Percentiles rank a stretch among this genome's conserved stretches.
These are phyloP conservation scores for Teratosphaeria zuluensis DNA, from an alignment of 2,329 filamentous ascomycete genomes.

Conservation along the genomic window DNA sequence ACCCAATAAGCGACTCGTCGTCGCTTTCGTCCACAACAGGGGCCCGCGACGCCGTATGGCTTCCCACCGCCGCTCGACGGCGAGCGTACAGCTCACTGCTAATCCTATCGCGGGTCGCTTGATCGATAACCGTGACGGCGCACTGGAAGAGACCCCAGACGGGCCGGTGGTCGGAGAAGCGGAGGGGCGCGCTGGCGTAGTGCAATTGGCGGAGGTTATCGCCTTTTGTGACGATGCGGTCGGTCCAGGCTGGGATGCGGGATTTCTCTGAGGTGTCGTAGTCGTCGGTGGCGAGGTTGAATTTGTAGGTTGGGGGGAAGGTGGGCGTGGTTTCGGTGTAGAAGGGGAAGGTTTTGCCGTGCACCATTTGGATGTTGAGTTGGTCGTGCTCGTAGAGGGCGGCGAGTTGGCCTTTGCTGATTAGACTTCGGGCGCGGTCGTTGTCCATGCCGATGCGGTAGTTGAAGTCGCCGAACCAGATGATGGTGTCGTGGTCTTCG, in stretches of 20 bases:
- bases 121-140: constrained; percentile 69
- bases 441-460: constrained; percentile 83
- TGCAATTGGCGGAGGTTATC: constrained; percentile 69
- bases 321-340: constrained; percentile 84
- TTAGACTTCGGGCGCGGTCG: constrained; percentile 65
- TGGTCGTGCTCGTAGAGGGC: constrained; percentile 87
- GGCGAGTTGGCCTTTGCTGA: constrained; percentile 63
- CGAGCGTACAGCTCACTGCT: constrained; percentile 64
- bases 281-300: constrained; percentile 73
- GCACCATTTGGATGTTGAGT: constrained; percentile 93
- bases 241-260: constrained; percentile 93
- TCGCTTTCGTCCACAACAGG: constrained; percentile 57
- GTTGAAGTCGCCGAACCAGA: constrained; percentile 98
- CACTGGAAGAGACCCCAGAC: constrained; percentile 87
- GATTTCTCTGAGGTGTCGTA: constrained; percentile 95
- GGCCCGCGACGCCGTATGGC: constrained; percentile 43
- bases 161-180: constrained; percentile 92
- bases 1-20: constrained; percentile 72
- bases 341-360: constrained; percentile 77
- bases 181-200: constrained; percentile 73
- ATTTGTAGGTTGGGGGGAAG: constrained; percentile 94
- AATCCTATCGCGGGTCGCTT: constrained; percentile 60
- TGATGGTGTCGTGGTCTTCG: constrained; percentile 80
- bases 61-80: constrained; percentile 57
- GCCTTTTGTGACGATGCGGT: constrained; percentile 82